Evolutionary conservation across 2,329 filamentous ascomycete genomes (phyloP), one percentile per base, ranked within the genome.

Genomic region (Nemania sp.): DNA sequence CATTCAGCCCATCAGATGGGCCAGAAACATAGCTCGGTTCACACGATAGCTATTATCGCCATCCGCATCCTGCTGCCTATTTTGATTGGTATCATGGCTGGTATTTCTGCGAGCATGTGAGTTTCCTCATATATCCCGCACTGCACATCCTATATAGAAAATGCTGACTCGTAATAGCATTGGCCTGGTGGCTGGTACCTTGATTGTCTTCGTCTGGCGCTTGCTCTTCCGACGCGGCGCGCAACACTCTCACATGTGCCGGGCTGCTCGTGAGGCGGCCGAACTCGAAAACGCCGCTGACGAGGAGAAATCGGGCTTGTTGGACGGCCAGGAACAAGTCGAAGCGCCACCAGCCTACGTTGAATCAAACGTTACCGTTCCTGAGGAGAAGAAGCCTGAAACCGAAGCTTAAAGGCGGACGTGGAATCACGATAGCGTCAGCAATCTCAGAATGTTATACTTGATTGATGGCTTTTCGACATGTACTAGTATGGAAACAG

Each of bases 21-120:
- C 41, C 57, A 70, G 48, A 67, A 69, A 43, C 51, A 60, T 63
- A 69, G 68, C 50, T 79, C 80, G 72, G 69, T 73, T 48, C 72
- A 76, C 56, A 70, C 84, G 22, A 60, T 84, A 41, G 76, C 77
- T 64, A 80, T 80, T 62, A 76, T 88, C 44, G 76, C 80, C 58
- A 75, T 83, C 31, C 82, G 86, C 57, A 79, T 91, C 39, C 69
- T 90, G 42, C 75, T 90, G 33, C 88, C 88, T 1, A 77, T 90
- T 48, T 72, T 88, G 47, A 78, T 90, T 59, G 88, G 88, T 54
- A 78, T 90, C 59, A 78, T 83, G 20, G 84, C 86, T 39, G 88
- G 88, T 65, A 79, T 90, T 49, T 77, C 79, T 24, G 83, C 86
- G 59, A 87, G 86, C 70, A 69, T 89, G 78, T 81, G 75, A 68